Percentiles rank a stretch among this genome's conserved stretches.
Evolutionary conservation across 1,284 basidiomycete species (phyloP).

Genomic region (Trametes hirsuta): DNA sequence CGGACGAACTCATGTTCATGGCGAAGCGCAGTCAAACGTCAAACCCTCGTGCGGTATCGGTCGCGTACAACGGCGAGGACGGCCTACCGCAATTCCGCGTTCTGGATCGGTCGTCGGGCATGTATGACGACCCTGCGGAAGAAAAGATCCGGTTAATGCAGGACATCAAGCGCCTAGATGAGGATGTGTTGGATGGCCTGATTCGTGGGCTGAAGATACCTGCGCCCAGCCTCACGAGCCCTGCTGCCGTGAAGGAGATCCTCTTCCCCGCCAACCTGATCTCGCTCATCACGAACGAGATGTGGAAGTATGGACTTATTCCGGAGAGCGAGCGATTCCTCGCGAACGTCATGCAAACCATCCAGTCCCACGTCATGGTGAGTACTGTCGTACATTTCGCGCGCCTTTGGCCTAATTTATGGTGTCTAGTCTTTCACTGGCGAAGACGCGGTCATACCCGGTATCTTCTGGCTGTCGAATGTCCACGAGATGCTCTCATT

Average conservation of each 20-base stretch:
- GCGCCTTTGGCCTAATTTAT: conserved; percentile 11
- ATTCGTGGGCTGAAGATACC: conserved; percentile 94
- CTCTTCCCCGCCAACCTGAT: conserved; percentile 99
- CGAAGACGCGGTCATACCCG: conserved; percentile 95
- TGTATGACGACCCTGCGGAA: conserved; percentile 89
- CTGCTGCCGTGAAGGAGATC: conserved; percentile 95
- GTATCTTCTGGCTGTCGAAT: conserved; percentile 99
- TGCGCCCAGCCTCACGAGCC: conserved; percentile 87
- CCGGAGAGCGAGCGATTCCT: conserved; percentile 97
- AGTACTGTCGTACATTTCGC: conserved; percentile 34
- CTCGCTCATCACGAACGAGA: conserved; percentile 96
- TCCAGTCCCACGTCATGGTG: conserved; percentile 98
- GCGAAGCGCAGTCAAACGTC: conserved; percentile 75
- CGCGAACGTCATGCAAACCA: conserved; percentile 98
- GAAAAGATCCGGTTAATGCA: conserved; percentile 96
- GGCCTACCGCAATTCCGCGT: conserved; percentile 68
- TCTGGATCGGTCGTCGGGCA: conserved; percentile 72
- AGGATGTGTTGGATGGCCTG: conserved; percentile 92
- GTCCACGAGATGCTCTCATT: conserved; percentile 99
- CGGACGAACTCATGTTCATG: conserved; percentile 79
- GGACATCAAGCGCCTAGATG: conserved; percentile 89
- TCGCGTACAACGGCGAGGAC: conserved; percentile 85
- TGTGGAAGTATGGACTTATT: conserved; percentile 99
- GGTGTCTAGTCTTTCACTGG: conserved; percentile 77
- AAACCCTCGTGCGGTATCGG: conserved; percentile 91